Conservation (phyloP, 345 rosid species). For the Pistacia atlantica region DNA sequence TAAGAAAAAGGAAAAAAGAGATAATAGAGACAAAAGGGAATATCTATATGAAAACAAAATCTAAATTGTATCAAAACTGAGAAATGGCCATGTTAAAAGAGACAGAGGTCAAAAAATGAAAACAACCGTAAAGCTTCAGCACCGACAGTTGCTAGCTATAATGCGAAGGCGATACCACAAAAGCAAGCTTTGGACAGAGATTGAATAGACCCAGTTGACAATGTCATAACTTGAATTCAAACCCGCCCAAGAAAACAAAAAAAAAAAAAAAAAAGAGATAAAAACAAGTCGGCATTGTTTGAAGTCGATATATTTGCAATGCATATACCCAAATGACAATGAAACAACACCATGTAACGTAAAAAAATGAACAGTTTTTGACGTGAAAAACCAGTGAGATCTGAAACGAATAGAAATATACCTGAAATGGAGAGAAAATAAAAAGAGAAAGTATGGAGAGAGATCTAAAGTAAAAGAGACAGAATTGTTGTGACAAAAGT, state of each 20-base stretch:
- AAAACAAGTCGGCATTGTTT: neutral
- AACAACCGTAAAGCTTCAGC: neutral
- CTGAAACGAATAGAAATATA: neutral
- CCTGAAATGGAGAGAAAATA: neutral
- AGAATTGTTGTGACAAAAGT: neutral
- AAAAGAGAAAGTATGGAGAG: neutral
- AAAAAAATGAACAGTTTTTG: neutral
- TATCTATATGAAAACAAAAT: conserved; percentile 1
- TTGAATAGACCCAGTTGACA: conserved; percentile 2
- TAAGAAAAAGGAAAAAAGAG: neutral
- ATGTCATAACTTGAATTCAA: neutral
- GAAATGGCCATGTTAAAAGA: neutral
- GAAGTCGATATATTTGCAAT: neutral
- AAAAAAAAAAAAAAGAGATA: neutral
- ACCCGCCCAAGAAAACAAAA: neutral
- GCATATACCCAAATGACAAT: neutral
- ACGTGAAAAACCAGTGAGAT: neutral
- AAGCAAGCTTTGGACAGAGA: neutral
- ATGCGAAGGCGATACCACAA: neutral
- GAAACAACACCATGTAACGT: neutral
- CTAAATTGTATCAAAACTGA: neutral
- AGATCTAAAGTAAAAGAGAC: neutral
- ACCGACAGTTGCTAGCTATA: conserved; percentile 1
- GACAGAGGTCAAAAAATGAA: neutral
- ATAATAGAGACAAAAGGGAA: neutral